Evolutionary conservation across 2,329 filamentous ascomycete species (phyloP).

Genomic region (Seiridium cupressi): DNA sequence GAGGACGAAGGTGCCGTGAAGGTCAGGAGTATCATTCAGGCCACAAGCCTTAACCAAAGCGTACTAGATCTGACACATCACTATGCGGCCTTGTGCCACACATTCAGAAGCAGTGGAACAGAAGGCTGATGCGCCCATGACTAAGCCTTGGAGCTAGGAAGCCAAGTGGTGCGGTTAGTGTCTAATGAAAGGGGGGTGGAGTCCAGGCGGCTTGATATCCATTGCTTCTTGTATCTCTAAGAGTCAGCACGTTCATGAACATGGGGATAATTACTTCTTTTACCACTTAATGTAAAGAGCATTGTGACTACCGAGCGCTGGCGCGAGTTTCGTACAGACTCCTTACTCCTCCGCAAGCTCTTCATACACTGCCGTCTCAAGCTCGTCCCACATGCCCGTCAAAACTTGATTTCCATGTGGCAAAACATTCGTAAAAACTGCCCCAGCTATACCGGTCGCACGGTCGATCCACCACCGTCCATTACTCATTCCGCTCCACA

Average conservation of each 20-base stretch:
- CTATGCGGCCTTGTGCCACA: constrained; percentile 91
- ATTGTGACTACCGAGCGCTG: no score
- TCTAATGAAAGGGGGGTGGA: background rate
- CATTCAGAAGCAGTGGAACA: constrained; percentile 90
- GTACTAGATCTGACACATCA: constrained; percentile 94
- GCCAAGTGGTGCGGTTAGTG: background rate
- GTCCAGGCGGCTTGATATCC: constrained; percentile 3
- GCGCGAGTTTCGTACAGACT: no score
- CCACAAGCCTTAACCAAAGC: constrained; percentile 87
- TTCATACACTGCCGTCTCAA: no score
- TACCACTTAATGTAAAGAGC: background rate
- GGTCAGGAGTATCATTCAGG: constrained; percentile 94
- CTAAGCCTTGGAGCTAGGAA: background rate
- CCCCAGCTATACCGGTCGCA: no score
- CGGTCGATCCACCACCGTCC: no score
- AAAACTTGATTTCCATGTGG: no score
- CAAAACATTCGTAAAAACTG: no score
- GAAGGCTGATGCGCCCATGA: constrained; percentile 57
- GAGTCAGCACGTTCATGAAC: background rate
- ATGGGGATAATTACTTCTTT: background rate
- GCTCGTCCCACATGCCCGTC: no score
- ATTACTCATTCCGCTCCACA: no score
- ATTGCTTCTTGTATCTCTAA: constrained; percentile 4
- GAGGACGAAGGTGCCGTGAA: constrained; percentile 98
- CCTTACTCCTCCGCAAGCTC: no score